These are phyloP conservation scores for Syzygium aqueum DNA, from an alignment of 345 rosid species.

Conservation along the genomic window DNA sequence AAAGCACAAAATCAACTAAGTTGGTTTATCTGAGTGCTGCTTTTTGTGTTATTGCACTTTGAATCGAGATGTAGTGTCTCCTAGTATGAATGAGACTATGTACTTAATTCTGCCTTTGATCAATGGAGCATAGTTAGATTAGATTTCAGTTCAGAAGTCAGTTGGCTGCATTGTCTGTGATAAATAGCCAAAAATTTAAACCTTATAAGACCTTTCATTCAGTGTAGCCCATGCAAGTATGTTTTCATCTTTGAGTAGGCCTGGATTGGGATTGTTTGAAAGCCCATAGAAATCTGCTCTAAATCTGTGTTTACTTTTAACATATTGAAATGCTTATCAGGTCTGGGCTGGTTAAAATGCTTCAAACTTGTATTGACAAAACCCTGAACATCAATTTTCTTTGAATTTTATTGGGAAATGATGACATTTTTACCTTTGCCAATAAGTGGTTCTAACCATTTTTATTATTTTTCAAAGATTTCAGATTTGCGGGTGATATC, in stretches of 20 bases:
- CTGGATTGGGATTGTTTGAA: background rate
- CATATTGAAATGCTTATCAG: background rate
- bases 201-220: background rate
- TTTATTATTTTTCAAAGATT: background rate
- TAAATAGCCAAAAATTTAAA: background rate
- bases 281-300: background rate
- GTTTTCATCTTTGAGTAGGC: background rate
- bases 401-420: background rate
- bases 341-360: background rate
- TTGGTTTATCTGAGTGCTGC: background rate
- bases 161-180: background rate
- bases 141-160: background rate
- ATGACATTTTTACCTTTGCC: background rate
- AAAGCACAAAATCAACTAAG: background rate
- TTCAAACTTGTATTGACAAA: background rate
- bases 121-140: background rate
- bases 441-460: background rate
- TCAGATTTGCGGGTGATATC: background rate
- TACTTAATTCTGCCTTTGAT: background rate
- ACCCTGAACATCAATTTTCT: background rate
- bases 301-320: background rate
- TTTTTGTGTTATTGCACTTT: background rate
- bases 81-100: background rate
- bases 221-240: background rate
- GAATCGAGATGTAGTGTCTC: background rate